Evolutionary conservation across 1,284 basidiomycete genomes (phyloP).

Genomic region (Sanghuangporus sanghuang): DNA sequence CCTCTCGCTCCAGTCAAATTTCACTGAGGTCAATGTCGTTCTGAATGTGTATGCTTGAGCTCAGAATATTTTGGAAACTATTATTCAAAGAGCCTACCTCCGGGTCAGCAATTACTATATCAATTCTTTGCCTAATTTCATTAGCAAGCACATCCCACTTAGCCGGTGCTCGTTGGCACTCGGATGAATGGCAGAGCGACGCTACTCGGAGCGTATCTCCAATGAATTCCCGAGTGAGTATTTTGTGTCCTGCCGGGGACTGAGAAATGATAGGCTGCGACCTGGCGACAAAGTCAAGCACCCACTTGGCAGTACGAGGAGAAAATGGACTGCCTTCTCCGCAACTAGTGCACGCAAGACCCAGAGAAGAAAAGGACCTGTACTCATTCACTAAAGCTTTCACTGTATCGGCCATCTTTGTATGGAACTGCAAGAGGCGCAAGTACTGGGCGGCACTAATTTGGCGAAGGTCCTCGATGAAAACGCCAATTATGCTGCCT

Average conservation of each 20-base stretch:
- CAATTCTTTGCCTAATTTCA: background rate
- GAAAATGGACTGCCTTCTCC: background rate
- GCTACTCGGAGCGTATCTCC: background rate
- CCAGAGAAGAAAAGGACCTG: background rate
- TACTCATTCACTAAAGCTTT: background rate
- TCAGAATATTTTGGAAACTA: too few relatives aligned
- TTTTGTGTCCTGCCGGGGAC: background rate
- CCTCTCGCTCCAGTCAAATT: background rate
- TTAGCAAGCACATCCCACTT: background rate
- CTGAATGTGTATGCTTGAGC: background rate
- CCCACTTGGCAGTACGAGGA: background rate
- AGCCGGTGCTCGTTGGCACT: background rate
- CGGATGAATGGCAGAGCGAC: background rate
- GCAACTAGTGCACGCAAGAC: background rate
- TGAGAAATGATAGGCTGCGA: background rate
- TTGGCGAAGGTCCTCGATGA: conserved; percentile 3
- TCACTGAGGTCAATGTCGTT: conserved; percentile 11
- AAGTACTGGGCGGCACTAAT: conserved; percentile 13
- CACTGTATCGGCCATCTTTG: background rate
- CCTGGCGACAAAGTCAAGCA: background rate
- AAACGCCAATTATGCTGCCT: conserved; percentile 1
- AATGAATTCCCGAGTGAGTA: background rate
- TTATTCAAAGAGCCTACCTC: too few relatives aligned
- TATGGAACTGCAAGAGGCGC: conserved; percentile 5
- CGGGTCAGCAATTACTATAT: background rate